phyloP scores from a whole-genome alignment of 345 rosid genomes.

The Gynandropsis gynandra region DNA sequence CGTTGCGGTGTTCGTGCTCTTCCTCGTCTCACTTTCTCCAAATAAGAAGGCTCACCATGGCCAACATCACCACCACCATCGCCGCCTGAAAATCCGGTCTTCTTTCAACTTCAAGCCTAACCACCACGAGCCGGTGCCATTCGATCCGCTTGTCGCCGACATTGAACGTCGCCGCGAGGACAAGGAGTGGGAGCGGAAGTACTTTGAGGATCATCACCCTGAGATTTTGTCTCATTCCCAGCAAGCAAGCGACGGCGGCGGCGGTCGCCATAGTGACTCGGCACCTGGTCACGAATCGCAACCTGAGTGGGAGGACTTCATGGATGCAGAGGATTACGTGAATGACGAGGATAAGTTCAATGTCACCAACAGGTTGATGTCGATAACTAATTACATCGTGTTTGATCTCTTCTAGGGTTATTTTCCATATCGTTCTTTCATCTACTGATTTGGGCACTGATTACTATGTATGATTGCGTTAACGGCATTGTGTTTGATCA shows the following conservation, averaged over 20 bases:
- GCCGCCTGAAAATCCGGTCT: constrained; percentile 53
- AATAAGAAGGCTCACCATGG: constrained; percentile 27
- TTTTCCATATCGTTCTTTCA: not conserved
- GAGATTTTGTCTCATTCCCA: constrained; percentile 27
- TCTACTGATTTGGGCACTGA: not conserved
- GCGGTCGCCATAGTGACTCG: constrained; percentile 13
- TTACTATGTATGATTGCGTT: no score
- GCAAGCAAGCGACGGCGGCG: not conserved
- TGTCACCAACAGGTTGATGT: constrained; percentile 59
- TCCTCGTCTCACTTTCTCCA: constrained; percentile 48
- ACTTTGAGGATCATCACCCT: constrained; percentile 58
- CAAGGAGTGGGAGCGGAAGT: constrained; percentile 73
- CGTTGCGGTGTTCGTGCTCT: constrained; percentile 42
- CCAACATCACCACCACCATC: constrained; percentile 35
- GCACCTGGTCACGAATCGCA: constrained; percentile 68
- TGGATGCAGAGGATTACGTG: constrained; percentile 89
- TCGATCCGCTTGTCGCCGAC: constrained; percentile 71
- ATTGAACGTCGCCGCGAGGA: constrained; percentile 75
- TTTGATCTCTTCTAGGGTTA: not conserved
- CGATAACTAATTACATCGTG: not conserved
- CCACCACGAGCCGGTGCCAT: constrained; percentile 50
- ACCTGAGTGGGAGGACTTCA: constrained; percentile 94
- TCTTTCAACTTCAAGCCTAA: constrained; percentile 39
- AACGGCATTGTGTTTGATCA: no score
- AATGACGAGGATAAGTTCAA: constrained; percentile 83